Evolutionary conservation across 169 alveolate species (phyloP).

Genomic region (Cryptosporidium xiaoi): DNA sequence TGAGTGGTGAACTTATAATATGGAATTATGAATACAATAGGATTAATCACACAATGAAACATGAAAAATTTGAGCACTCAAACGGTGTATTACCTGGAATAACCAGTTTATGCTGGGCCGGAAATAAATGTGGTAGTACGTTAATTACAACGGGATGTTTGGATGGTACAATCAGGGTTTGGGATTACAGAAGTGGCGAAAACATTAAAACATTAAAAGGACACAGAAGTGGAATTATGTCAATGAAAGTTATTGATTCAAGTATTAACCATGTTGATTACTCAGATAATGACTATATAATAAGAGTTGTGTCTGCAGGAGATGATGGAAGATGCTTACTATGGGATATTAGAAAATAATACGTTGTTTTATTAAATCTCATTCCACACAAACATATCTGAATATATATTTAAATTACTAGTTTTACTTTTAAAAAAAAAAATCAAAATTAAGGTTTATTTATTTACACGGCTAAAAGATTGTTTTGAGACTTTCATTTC

Average conservation of each 20-base stretch:
- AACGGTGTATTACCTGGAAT: constrained; percentile 58
- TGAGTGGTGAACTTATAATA: constrained; percentile 45
- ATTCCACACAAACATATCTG: no score
- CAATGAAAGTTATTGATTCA: constrained; percentile 28
- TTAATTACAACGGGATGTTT: constrained; percentile 59
- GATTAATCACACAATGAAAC: constrained; percentile 14
- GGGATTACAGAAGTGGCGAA: constrained; percentile 64
- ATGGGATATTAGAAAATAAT: constrained; percentile 48
- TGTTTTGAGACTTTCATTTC: no score
- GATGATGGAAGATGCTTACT: constrained; percentile 68
- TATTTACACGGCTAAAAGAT: no score
- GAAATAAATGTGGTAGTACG: constrained; percentile 7
- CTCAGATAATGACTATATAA: neutral
- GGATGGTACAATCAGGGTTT: constrained; percentile 67
- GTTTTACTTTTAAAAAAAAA: no score
- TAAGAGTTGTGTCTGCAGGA: constrained; percentile 67
- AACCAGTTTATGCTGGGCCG: constrained; percentile 44
- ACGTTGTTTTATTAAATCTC: neutral
- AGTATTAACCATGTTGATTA: neutral
- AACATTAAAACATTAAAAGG: constrained; percentile 45
- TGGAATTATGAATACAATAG: constrained; percentile 58
- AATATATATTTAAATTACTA: no score
- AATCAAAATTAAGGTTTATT: no score
- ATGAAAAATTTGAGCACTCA: constrained; percentile 52
- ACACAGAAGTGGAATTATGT: constrained; percentile 63